phyloP scores from a whole-genome alignment of 2,329 filamentous ascomycete species.

The Myriosclerotinia duriaeana region DNA sequence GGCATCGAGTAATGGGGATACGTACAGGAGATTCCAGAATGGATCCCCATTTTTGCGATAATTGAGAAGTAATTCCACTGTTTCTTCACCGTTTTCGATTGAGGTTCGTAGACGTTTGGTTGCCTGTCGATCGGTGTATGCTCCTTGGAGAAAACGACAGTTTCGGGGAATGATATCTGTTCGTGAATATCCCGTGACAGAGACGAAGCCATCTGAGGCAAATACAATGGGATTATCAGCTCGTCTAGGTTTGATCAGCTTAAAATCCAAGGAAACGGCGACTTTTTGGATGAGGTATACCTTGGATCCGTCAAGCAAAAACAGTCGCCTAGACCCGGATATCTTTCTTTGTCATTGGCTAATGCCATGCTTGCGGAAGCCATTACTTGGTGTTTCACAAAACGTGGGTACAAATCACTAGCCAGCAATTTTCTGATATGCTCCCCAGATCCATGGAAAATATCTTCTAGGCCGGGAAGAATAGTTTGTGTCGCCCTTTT shows the following conservation, averaged over 20 bases:
- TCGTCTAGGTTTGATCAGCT: conserved; percentile 32
- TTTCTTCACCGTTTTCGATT: conserved; percentile 47
- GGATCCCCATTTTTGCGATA: conserved; percentile 52
- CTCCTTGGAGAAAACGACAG: conserved; percentile 52
- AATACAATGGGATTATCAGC: conserved; percentile 52
- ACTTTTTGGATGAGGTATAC: conserved; percentile 26
- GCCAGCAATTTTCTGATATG: conserved; percentile 48
- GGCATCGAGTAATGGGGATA: conserved; percentile 52
- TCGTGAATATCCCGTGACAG: conserved; percentile 51
- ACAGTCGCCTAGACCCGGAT: conserved; percentile 56
- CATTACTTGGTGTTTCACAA: conserved; percentile 53
- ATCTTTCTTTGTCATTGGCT: conserved; percentile 45
- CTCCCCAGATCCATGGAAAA: conserved; percentile 45
- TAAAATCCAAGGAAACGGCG: not conserved
- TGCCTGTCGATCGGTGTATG: conserved; percentile 47
- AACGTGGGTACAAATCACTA: conserved; percentile 51
- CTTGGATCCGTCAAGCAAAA: conserved; percentile 57
- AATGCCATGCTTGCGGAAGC: conserved; percentile 49
- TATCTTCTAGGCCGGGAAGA: conserved; percentile 36
- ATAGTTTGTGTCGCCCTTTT: conserved; percentile 35
- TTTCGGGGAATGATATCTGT: conserved; percentile 51
- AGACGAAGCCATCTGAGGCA: conserved; percentile 53
- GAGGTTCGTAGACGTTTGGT: conserved; percentile 46
- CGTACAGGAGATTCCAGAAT: conserved; percentile 58
- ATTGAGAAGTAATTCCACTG: conserved; percentile 52